These are phyloP conservation scores for Fomitopsis pinicola DNA, from an alignment of 1,284 basidiomycete genomes.

Conservation along the genomic window DNA sequence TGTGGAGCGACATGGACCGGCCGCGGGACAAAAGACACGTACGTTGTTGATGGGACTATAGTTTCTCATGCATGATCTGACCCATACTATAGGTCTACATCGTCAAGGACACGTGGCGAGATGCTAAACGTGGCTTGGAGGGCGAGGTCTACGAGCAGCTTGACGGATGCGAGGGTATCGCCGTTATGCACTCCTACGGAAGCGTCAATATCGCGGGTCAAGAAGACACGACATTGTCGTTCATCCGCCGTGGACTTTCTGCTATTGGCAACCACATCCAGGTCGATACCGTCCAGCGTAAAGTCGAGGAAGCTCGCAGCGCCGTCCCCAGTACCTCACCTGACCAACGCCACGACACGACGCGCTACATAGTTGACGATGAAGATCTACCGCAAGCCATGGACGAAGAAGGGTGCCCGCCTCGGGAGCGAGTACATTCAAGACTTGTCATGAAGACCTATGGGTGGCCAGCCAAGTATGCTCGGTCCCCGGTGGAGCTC, in stretches of 20 bases:
- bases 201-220: not conserved
- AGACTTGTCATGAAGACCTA: not conserved
- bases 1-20: constrained; percentile 2
- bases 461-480: not conserved
- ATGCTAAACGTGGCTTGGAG: constrained; percentile 6
- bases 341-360: too few relatives aligned
- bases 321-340: too few relatives aligned
- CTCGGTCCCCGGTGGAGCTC: not conserved
- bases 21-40: not conserved
- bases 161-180: not conserved
- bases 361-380: not conserved
- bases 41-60: not conserved
- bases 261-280: too few relatives aligned
- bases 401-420: not conserved
- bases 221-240: not conserved
- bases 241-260: not conserved
- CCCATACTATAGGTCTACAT: constrained; percentile 3
- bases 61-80: not conserved
- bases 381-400: not conserved
- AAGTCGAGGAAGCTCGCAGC: too few relatives aligned
- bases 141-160: constrained; percentile 7
- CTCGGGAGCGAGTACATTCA: not conserved
- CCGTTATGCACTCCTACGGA: constrained; percentile 1
- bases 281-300: too few relatives aligned
- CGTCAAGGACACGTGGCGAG: constrained; percentile 10